Base-by-base conservation (phyloP, 352 stramenopile species). In the Aphanomyces astaci region DNA sequence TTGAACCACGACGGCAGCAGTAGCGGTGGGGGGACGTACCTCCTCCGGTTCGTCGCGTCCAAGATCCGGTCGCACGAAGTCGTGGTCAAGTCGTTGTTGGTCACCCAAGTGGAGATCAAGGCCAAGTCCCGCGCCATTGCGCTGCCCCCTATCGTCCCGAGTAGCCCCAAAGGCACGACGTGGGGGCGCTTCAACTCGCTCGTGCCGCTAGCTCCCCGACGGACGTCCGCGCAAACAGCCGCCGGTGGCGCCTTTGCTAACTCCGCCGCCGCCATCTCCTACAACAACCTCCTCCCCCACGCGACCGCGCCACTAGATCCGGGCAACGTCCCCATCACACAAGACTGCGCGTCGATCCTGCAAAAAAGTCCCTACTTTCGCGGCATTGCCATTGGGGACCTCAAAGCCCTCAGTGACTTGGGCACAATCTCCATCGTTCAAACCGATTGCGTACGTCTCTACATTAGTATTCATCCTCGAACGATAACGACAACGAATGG, bases 391-490 rank as follows among this genome's bases (percentile, higher is more conserved):
- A 7, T 3, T 25, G 11, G 10, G 40, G 62, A 68, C 28, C 32
- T 68, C 15, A 40, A 11, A 3, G 11, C n/a, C 13, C 51, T 68
- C 46, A 45, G 39, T 2, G 62, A 68, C 32, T 25, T 68, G 22
- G 62, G 62, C 10, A 68, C 62, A 2, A 68, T 68, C 30, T 68
- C 62, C 2, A 60, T 68, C 33, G 51, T 68, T 1, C 39, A 68
- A 24, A n/a, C 22, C 13, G 33, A 60, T 15, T n/a, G 22, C 0
- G 60, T 67, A 67, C 9, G 43, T 31, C 22, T 63, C 24, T n/a
- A n/a, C 1, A 24, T 17, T 55, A 17, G 48, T n/a, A n/a, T n/a
- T n/a, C n/a, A n/a, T n/a, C n/a, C n/a, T n/a, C n/a, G n/a, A n/a
- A n/a, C n/a, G n/a, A n/a, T n/a, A n/a, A n/a, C n/a, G n/a, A n/a